Conservation (phyloP, 116 monocot species). For the Trichopus zeylanicus region DNA sequence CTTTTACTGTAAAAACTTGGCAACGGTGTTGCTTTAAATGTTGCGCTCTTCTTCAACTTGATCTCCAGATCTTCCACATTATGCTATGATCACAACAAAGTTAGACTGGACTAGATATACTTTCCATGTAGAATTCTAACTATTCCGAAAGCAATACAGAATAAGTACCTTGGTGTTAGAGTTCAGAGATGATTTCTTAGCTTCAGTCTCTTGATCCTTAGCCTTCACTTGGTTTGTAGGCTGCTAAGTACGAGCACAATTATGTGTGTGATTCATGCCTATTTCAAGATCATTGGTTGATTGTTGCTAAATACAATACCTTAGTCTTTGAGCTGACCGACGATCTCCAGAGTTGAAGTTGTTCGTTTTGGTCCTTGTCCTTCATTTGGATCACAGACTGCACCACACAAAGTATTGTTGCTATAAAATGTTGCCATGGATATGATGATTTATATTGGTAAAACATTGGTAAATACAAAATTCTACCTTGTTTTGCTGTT, state of each 20-base stretch:
- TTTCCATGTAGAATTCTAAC: neutral
- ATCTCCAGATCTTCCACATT: neutral
- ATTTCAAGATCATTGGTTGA: neutral
- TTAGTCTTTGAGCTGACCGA: neutral
- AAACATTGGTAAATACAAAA: neutral
- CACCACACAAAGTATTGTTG: neutral
- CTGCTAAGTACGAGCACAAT: no score
- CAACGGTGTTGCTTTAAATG: slow-evolving; percentile 12
- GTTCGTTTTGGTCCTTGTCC: neutral
- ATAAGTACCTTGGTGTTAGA: slow-evolving; percentile 2
- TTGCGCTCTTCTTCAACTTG: neutral
- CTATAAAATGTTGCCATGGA: neutral
- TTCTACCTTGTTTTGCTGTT: neutral
- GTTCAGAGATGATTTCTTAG: neutral
- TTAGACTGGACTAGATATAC: neutral
- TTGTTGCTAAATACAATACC: neutral
- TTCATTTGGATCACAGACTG: slow-evolving; percentile 7
- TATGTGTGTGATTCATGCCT: neutral
- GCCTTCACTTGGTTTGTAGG: neutral
- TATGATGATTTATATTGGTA: neutral
- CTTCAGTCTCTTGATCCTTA: neutral
- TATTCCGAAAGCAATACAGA: neutral
- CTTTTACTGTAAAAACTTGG: slow-evolving; percentile 12
- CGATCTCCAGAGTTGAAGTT: neutral
- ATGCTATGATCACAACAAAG: neutral